Evolutionary conservation across 2,329 filamentous ascomycete species (phyloP).

Genomic region (Penicillium sp.): DNA sequence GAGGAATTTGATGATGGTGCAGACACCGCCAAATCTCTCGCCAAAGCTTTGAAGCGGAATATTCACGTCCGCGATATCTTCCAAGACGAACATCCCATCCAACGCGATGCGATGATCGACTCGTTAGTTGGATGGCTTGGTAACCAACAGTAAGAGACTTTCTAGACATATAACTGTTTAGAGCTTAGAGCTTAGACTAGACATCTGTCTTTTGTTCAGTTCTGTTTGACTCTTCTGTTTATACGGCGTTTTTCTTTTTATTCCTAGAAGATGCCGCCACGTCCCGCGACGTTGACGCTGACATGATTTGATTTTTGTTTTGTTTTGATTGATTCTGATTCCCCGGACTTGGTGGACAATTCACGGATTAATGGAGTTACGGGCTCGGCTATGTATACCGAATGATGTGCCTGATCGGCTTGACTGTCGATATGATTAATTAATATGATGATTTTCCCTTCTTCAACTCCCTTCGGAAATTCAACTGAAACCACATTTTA

Average conservation of each 20-base stretch:
- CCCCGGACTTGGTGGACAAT: slow-evolving; percentile 5
- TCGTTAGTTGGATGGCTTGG: slow-evolving; percentile 10
- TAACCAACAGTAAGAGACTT: not conserved
- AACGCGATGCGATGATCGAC: slow-evolving; percentile 17
- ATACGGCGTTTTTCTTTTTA: not conserved
- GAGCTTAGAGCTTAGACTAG: slow-evolving; percentile 2
- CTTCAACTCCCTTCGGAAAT: not conserved
- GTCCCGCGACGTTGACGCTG: slow-evolving; percentile 11
- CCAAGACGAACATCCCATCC: slow-evolving; percentile 12
- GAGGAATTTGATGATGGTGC: not conserved
- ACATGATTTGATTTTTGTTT: slow-evolving; percentile 12
- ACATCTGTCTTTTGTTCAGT: not conserved
- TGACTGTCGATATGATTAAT: not conserved
- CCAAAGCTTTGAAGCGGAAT: slow-evolving; percentile 15
- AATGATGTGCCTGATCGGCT: not conserved
- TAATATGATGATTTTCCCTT: not conserved
- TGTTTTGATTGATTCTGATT: slow-evolving; percentile 16
- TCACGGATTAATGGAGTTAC: slow-evolving; percentile 8
- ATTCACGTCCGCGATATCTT: slow-evolving; percentile 7
- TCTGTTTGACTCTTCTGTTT: not conserved
- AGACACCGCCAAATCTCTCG: not conserved
- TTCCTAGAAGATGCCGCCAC: slow-evolving; percentile 3
- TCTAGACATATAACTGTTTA: not conserved
- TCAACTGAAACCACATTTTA: not conserved
- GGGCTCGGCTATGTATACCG: slow-evolving; percentile 1